Evolutionary conservation across 345 rosid genomes (phyloP).

Genomic region (Syzygium aromaticum): DNA sequence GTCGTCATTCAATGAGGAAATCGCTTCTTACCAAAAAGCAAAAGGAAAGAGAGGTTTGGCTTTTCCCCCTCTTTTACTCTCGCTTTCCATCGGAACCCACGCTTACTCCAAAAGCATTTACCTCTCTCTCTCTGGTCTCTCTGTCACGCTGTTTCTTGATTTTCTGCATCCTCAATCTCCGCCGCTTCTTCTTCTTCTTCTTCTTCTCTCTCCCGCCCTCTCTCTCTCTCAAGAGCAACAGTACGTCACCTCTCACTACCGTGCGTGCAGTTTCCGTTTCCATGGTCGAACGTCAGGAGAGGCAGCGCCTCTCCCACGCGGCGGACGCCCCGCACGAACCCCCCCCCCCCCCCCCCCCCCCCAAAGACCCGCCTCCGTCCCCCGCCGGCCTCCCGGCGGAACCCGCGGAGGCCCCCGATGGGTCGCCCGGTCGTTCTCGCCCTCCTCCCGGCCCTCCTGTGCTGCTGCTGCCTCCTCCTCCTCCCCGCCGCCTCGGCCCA

Average conservation of each 20-base stretch:
- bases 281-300: neutral
- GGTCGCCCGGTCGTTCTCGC: neutral
- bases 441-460: neutral
- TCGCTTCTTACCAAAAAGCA: neutral
- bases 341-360: neutral
- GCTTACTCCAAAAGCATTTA: neutral
- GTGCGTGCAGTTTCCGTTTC: neutral
- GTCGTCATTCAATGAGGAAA: neutral
- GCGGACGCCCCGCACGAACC: neutral
- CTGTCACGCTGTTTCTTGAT: neutral
- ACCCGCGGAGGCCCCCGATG: neutral
- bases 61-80: neutral
- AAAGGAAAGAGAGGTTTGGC: neutral
- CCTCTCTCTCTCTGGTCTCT: too few species aligned
- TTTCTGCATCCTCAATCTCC: constrained; percentile 12
- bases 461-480: neutral
- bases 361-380: neutral
- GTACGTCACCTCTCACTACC: neutral
- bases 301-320: neutral
- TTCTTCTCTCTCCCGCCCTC: neutral
- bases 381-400: neutral
- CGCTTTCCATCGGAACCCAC: neutral
- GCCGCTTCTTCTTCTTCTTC: neutral
- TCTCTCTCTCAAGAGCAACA: neutral
- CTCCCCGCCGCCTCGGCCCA: constrained; percentile 6